These are phyloP conservation scores for Protomyces inouyei DNA, from an alignment of 1,139 yeast species.

Conservation along the genomic window DNA sequence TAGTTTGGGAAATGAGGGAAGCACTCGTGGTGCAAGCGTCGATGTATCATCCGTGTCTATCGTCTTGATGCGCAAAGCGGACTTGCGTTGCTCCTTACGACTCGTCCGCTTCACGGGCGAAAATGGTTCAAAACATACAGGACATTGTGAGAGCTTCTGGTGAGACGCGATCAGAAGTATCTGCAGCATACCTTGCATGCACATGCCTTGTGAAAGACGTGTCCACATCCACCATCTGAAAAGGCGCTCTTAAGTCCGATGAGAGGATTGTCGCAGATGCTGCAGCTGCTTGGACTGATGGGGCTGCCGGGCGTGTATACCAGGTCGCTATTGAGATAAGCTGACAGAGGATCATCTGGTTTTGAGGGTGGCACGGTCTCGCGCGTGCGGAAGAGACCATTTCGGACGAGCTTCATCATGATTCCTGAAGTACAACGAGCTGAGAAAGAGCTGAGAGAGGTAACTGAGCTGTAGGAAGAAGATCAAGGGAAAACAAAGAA, in stretches of 20 bases:
- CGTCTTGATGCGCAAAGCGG: not conserved
- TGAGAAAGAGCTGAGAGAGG: not conserved
- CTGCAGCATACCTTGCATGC: not conserved
- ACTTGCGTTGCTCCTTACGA: not conserved
- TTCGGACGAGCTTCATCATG: not conserved
- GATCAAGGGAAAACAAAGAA: too few species aligned
- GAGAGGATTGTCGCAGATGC: not conserved
- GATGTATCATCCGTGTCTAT: not conserved
- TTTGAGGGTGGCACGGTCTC: not conserved
- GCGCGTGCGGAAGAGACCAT: not conserved
- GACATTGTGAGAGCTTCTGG: not conserved
- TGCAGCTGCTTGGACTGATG: not conserved
- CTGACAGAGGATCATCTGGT: not conserved
- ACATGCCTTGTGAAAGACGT: not conserved
- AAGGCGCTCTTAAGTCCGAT: not conserved
- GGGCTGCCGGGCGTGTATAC: not conserved
- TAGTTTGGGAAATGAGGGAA: not conserved
- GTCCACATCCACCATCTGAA: not conserved
- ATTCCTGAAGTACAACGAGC: not conserved
- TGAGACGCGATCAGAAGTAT: not conserved
- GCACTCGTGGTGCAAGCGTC: not conserved
- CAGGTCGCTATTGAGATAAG: not conserved
- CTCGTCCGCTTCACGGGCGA: not conserved
- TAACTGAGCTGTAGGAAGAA: too few species aligned
- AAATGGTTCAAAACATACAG: not conserved